These are phyloP conservation scores for Paracoccidioides lutzii DNA, from an alignment of 2,329 filamentous ascomycete species.

Conservation along the genomic window DNA sequence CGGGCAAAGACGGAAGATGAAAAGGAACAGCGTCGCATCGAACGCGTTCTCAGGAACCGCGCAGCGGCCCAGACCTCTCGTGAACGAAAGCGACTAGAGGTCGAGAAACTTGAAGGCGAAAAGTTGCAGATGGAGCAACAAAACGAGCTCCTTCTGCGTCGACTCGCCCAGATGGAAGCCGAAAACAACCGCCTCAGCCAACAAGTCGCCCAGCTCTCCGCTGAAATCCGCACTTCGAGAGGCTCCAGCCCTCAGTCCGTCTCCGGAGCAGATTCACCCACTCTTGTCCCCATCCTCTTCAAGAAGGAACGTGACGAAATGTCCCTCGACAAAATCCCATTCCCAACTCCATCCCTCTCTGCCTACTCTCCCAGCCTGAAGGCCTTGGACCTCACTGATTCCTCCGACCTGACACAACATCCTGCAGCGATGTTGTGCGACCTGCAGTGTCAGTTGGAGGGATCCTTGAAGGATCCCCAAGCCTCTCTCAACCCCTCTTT, in stretches of 20 bases:
- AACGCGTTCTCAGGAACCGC: conserved; percentile 91
- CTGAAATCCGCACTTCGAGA: conserved; percentile 32
- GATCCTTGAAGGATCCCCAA: conserved; percentile 36
- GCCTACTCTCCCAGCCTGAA: conserved; percentile 29
- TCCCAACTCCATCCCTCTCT: conserved; percentile 26
- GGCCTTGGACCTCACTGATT: conserved; percentile 37
- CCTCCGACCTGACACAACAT: conserved; percentile 98
- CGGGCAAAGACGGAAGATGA: conserved; percentile 97
- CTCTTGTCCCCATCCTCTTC: conserved; percentile 30
- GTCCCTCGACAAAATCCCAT: conserved; percentile 28
- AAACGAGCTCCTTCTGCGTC: conserved; percentile 56
- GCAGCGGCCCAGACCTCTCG: conserved; percentile 92
- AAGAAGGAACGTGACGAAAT: conserved; percentile 34
- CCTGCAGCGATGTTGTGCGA: conserved; percentile 99
- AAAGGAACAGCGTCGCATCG: conserved; percentile 94
- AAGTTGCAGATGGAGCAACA: conserved; percentile 54
- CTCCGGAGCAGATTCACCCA: conserved; percentile 25
- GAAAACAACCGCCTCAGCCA: conserved; percentile 39
- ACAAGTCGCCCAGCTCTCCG: conserved; percentile 39
- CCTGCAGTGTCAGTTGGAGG: conserved; percentile 98
- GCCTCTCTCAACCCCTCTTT: conserved; percentile 29
- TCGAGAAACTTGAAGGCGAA: conserved; percentile 64
- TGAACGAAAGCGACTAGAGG: conserved; percentile 80
- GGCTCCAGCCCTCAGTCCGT: conserved; percentile 27
- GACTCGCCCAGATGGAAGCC: conserved; percentile 47